A percentile compares a stretch with the other conserved stretches of the same genome.
Evolutionary conservation across 805 yeast species (phyloP).

Genomic region (Suhomyces kilbournensis): DNA sequence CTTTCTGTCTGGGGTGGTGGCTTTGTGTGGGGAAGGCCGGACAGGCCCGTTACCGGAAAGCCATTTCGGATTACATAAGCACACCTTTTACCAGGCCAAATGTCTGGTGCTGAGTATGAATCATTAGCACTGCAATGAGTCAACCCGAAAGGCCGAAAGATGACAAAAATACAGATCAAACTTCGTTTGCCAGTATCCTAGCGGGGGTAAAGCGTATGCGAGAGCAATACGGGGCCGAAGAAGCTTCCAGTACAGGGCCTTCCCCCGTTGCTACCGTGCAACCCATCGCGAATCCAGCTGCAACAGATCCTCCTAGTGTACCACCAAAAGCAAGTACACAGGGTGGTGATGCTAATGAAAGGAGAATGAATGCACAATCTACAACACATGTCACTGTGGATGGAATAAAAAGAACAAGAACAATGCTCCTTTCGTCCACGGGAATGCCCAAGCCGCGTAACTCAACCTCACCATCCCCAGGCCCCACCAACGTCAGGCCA

Average conservation of each 20-base stretch:
- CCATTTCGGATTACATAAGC: neutral
- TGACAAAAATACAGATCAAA: slow-evolving; percentile 38
- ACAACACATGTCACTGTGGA: neutral
- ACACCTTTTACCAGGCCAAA: neutral
- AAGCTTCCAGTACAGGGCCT: neutral
- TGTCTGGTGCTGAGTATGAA: neutral
- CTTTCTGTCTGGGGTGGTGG: neutral
- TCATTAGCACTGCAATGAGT: neutral
- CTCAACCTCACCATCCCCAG: neutral
- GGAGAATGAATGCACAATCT: too few species aligned
- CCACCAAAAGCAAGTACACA: too few species aligned
- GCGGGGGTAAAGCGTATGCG: slow-evolving; percentile 67
- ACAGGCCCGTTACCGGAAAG: neutral
- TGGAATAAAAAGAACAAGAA: slow-evolving; percentile 1
- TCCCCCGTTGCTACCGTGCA: neutral
- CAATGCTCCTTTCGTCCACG: neutral
- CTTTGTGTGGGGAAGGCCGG: neutral
- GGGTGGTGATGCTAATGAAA: too few species aligned
- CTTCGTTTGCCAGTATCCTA: slow-evolving; percentile 67
- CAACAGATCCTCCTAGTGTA: neutral
- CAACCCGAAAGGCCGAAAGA: neutral
- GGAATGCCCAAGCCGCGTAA: neutral
- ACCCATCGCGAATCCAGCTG: neutral
- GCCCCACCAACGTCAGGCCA: neutral
- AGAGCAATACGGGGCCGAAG: slow-evolving; percentile 34